Percentiles rank a stretch among this genome's conserved stretches.
These are phyloP conservation scores for Fusarium siculi DNA, from an alignment of 2,329 filamentous ascomycete species.

Conservation along the genomic window DNA sequence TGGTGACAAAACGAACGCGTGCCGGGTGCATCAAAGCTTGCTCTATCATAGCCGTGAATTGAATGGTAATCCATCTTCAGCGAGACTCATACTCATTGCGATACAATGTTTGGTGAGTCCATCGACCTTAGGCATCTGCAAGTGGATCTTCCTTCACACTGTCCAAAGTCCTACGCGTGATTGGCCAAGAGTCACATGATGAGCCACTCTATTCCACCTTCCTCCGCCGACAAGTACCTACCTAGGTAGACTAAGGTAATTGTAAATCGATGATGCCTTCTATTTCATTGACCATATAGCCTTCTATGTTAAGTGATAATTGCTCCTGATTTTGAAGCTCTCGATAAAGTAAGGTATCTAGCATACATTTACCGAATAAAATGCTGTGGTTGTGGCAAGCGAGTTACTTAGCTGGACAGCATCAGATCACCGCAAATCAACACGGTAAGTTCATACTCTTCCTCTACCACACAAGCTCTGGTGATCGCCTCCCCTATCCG, in stretches of 20 bases:
- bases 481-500: background rate
- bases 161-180: background rate
- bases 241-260: background rate
- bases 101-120: conserved; percentile 23
- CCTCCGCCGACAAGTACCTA: background rate
- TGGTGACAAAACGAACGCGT: conserved; percentile 57
- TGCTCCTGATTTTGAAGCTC: background rate
- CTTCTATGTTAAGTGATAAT: background rate
- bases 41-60: conserved; percentile 68
- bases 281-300: background rate
- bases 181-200: conserved; percentile 34
- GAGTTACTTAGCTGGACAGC: background rate
- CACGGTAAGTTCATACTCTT: background rate
- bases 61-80: conserved; percentile 67
- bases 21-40: conserved; percentile 67
- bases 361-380: no score
- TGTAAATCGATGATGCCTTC: background rate
- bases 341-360: background rate
- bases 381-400: background rate
- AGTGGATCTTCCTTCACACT: conserved; percentile 22
- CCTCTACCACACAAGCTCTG: background rate
- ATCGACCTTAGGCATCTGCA: conserved; percentile 1
- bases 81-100: conserved; percentile 40
- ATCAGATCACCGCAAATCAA: conserved; percentile 23
- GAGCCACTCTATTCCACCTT: background rate